Conservation (phyloP, 768 basidiomycete species). For the Mycena venus region DNA sequence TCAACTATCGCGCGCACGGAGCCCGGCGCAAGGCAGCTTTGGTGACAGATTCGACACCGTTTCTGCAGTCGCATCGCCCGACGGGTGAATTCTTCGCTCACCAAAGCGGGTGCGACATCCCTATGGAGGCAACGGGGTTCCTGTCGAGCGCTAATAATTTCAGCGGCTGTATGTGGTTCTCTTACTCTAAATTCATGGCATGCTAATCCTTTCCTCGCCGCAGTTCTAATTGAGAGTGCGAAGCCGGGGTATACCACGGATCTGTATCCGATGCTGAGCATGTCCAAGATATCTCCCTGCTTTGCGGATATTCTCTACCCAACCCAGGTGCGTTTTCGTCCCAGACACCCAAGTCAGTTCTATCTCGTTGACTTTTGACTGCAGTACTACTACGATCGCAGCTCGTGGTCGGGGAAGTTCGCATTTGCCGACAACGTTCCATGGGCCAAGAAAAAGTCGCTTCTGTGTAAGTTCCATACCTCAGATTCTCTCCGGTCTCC, state of each 20-base stretch:
- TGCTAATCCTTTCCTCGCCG: not conserved
- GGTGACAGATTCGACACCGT: not conserved
- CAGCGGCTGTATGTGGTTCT: not conserved
- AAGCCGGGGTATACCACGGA: constrained; percentile 20
- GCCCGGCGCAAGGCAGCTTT: not conserved
- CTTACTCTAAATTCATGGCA: not conserved
- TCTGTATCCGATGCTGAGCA: constrained; percentile 20
- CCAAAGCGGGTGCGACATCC: constrained; percentile 6
- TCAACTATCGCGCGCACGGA: not conserved
- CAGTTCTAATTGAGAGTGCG: constrained; percentile 4
- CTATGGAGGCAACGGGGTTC: not conserved
- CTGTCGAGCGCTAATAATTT: not conserved
- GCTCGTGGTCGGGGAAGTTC: not conserved
- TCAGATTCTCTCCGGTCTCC: not conserved
- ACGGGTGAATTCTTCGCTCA: constrained; percentile 2
- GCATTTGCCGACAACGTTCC: not conserved
- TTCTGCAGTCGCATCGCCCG: not conserved
- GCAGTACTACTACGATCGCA: constrained; percentile 15
- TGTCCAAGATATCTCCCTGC: constrained; percentile 19
- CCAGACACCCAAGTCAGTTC: too few relatives aligned
- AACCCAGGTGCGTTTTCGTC: not conserved
- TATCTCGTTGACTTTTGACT: not conserved
- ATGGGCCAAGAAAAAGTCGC: not conserved
- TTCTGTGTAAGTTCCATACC: not conserved
- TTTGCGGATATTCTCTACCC: constrained; percentile 19